Base-by-base conservation (phyloP, 129 eudicot genomes). In the Smallanthus sonchifolius region DNA sequence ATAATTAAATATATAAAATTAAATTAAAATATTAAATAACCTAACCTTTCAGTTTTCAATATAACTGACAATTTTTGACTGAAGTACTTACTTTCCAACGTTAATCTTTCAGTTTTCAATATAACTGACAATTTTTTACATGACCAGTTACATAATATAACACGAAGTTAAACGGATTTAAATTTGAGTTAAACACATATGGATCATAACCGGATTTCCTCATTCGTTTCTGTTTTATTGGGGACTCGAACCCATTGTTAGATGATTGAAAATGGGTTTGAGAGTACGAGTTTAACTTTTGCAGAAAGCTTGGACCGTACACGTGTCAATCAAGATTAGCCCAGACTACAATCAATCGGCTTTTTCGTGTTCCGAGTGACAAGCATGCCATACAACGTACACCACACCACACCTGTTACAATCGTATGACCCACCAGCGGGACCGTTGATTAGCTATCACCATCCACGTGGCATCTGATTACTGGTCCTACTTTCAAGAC, bases 291-390 rank as follows among this genome's bases (percentile, higher is more conserved):
- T n/a, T 60, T 52, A 30, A 16, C 62, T 37, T 67, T 34, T 30
- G 2, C 81, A 79, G 60, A 71, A 51, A 38, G 38, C 61, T 32
- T 2, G 39, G 14, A 64, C 82, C 82, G 78, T 79, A 79, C 78
- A 79, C 82, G 82, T 79, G 78, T 79, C 73, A 17, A 61, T 77
- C 37, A 55, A 52, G 72, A 63, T 63, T 3, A 30, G 42, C 70
- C 60, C 60, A 39, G 28, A 52, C 45, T 64, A 51, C 73, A 10
- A 72, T 68, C 81, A 68, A 57, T 56, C 61, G 24, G 16, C 69
- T 11, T 57, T 79, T 79, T 64, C 82, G 82, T 79, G 82, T 72
- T 51, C 82, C 48, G 42, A 64, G 57, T 81, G 79, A 70, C 86
- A 80, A 67, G 80, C 75, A 76, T 69, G 72, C 57, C 38, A 73